Percentiles rank a stretch among this genome's conserved stretches.
phyloP scores from a whole-genome alignment of 2,329 filamentous ascomycete genomes.

The Rhynchosporium secalis region DNA sequence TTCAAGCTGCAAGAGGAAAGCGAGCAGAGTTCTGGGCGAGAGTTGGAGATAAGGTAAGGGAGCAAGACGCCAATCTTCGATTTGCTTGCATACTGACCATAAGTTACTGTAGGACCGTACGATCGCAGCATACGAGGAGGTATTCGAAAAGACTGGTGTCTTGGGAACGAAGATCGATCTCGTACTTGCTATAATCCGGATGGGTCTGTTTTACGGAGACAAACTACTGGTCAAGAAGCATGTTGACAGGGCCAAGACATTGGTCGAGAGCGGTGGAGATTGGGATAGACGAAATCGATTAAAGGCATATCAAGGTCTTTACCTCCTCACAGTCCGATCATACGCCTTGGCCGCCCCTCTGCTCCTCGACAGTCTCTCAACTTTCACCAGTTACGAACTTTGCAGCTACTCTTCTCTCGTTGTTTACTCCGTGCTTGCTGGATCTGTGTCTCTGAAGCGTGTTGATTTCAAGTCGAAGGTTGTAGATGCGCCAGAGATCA shows the following conservation, averaged over 20 bases:
- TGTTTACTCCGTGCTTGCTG: conserved; percentile 91
- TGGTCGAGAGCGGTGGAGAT: conserved; percentile 94
- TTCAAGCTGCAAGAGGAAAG: conserved; percentile 90
- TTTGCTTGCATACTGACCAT: conserved; percentile 26
- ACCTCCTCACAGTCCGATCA: conserved; percentile 88
- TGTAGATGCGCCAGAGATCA: conserved; percentile 96
- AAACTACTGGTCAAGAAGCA: conserved; percentile 91
- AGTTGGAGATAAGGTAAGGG: conserved; percentile 86
- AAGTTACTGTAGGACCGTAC: conserved; percentile 73
- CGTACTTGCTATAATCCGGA: conserved; percentile 91
- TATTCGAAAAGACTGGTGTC: conserved; percentile 96
- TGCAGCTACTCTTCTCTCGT: conserved; percentile 96
- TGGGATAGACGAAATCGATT: conserved; percentile 98
- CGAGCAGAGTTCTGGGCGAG: conserved; percentile 94
- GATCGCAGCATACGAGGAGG: conserved; percentile 84
- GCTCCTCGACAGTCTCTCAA: conserved; percentile 94
- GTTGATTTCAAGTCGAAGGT: conserved; percentile 99
- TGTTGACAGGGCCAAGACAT: conserved; percentile 80
- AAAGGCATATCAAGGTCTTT: conserved; percentile 96
- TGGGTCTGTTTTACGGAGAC: conserved; percentile 95
- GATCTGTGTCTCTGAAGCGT: conserved; percentile 90
- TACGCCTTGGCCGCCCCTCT: conserved; percentile 88
- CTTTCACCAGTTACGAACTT: conserved; percentile 97
- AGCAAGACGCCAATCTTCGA: background rate
- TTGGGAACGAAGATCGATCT: conserved; percentile 97